A percentile compares a stretch with the other conserved stretches of the same genome.
phyloP scores from a whole-genome alignment of 129 eudicot genomes.

The Arctium minus region DNA sequence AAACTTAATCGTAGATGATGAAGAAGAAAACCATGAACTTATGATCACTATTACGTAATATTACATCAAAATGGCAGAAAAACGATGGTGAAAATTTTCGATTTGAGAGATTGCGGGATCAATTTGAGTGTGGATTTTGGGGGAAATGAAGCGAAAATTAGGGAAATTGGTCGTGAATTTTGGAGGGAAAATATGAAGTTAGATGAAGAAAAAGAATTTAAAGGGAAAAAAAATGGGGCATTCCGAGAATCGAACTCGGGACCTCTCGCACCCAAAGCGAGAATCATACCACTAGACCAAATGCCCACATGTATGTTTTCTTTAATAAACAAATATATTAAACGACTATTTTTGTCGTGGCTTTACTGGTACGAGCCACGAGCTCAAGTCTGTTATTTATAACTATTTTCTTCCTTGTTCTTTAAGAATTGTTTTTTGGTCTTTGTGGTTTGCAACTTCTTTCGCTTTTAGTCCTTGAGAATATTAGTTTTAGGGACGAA shows the following conservation, averaged over 20 bases:
- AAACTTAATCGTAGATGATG: background rate
- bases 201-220: background rate
- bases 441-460: too few species aligned
- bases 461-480: too few species aligned
- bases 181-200: conserved; percentile 15
- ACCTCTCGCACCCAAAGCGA: conserved; percentile 99
- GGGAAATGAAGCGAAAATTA: conserved; percentile 5
- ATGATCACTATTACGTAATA: background rate
- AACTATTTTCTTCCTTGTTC: too few species aligned
- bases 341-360: too few species aligned
- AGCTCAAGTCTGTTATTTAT: too few species aligned
- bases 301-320: conserved; percentile 38
- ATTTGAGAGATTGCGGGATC: background rate
- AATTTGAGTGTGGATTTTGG: conserved; percentile 15
- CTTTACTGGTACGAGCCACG: too few species aligned
- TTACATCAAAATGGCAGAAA: background rate
- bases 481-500: too few species aligned
- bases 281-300: conserved; percentile 99
- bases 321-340: too few species aligned
- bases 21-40: background rate
- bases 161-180: background rate
- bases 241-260: conserved; percentile 96
- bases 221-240: background rate
- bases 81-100: conserved; percentile 8
- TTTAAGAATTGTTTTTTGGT: too few species aligned